These are phyloP conservation scores for Mycena rebaudengoi DNA, from an alignment of 768 basidiomycete species.

Conservation along the genomic window DNA sequence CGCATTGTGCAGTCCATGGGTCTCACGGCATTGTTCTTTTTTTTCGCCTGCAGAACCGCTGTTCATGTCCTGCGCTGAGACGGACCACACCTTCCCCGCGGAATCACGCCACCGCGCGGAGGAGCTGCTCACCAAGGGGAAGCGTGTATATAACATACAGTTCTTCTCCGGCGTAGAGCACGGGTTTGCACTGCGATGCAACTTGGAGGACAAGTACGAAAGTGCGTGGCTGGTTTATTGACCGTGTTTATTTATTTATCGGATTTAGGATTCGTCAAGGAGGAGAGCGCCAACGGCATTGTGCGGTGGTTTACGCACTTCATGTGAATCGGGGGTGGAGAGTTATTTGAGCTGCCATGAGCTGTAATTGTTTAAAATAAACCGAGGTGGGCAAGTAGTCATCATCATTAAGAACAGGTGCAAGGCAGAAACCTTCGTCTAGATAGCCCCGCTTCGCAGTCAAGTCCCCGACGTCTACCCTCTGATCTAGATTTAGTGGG, in stretches of 20 bases:
- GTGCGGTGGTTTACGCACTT: conserved; percentile 27
- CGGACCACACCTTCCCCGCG: conserved; percentile 49
- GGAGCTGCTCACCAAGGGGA: conserved; percentile 48
- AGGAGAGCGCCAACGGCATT: conserved; percentile 26
- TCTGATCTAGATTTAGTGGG: too few relatives aligned
- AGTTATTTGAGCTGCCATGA: too few relatives aligned
- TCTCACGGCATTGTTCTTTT: background rate
- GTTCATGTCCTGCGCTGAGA: conserved; percentile 52
- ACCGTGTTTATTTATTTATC: background rate
- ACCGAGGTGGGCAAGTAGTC: too few relatives aligned
- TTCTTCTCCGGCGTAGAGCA: conserved; percentile 47
- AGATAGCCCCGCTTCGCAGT: too few relatives aligned
- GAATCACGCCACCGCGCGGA: conserved; percentile 49
- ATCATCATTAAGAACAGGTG: too few relatives aligned
- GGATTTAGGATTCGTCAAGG: conserved; percentile 23
- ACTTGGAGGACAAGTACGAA: conserved; percentile 24
- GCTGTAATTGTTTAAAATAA: too few relatives aligned
- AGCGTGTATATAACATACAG: conserved; percentile 43
- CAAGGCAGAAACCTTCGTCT: too few relatives aligned
- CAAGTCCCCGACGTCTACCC: too few relatives aligned
- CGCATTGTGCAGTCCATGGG: background rate
- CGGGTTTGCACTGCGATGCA: conserved; percentile 30
- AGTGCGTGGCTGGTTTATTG: conserved; percentile 16
- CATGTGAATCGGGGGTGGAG: too few relatives aligned
- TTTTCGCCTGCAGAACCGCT: conserved; percentile 39